A percentile compares a stretch with the other conserved stretches of the same genome.
phyloP scores from a whole-genome alignment of 495 filamentous ascomycete species.

The Aspergillus steynii region DNA sequence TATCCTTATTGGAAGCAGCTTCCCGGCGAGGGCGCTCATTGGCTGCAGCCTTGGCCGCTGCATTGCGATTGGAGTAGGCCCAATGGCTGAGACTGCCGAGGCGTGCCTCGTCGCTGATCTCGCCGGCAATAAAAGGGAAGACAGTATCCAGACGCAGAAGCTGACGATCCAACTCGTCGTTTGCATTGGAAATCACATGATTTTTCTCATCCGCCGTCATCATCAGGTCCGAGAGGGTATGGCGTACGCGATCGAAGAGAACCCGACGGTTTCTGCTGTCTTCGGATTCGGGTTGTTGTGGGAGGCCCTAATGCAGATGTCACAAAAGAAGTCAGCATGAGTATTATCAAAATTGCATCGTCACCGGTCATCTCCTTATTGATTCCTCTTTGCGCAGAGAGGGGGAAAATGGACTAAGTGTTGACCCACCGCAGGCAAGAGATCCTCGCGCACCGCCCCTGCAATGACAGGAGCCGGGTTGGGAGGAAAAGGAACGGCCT shows the following conservation, averaged over 20 bases:
- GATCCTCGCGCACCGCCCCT: slow-evolving; percentile 43
- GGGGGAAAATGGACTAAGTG: not conserved
- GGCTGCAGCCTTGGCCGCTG: slow-evolving; percentile 55
- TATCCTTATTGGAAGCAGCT: slow-evolving; percentile 63
- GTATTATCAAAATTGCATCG: not conserved
- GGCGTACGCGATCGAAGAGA: slow-evolving; percentile 63
- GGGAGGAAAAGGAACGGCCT: slow-evolving; percentile 38
- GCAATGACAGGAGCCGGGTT: slow-evolving; percentile 42
- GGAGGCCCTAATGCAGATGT: slow-evolving; percentile 24
- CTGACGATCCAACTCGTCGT: slow-evolving; percentile 84
- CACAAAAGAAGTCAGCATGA: slow-evolving; percentile 6
- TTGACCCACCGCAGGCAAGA: slow-evolving; percentile 34
- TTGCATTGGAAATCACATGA: slow-evolving; percentile 86
- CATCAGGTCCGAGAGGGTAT: slow-evolving; percentile 72
- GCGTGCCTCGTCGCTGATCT: slow-evolving; percentile 93
- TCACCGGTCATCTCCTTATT: not conserved
- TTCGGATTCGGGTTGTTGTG: slow-evolving; percentile 34
- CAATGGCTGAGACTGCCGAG: slow-evolving; percentile 90
- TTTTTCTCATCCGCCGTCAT: slow-evolving; percentile 93
- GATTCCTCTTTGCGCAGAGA: not conserved
- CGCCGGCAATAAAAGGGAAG: slow-evolving; percentile 77
- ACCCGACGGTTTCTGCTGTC: slow-evolving; percentile 56
- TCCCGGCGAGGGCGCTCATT: slow-evolving; percentile 76
- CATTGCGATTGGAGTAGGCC: slow-evolving; percentile 87
- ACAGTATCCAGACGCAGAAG: slow-evolving; percentile 78